Base-by-base conservation (phyloP, 1,284 basidiomycete species). In the Exobasidium rhododendri region DNA sequence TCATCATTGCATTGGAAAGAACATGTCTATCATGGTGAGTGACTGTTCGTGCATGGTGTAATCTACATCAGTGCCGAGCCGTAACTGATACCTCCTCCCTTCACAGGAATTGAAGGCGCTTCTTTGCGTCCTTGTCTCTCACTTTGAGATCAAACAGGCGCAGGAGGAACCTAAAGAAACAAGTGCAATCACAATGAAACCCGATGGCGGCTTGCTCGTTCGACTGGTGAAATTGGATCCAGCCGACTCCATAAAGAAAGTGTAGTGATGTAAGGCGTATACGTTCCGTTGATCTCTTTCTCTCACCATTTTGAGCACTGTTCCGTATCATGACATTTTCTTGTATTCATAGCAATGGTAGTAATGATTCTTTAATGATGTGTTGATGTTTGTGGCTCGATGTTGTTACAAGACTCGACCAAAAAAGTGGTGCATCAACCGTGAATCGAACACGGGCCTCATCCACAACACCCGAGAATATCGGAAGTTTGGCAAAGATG, bases 101-200 rank as follows among this genome's bases (percentile, higher is more conserved):
- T 17, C 35, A 14, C 47, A 50, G 26, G 72, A 74, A 64, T 68
- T 74, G 62, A 72, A 73, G 63, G 65, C 66, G 2, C 58, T 67
- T 26, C 57, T 70, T 26, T 70, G 65, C 62, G 60, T 68, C 24
- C 46, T 74, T n/a, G 62, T 74, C 17, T 56, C 65, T 56, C 68
- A 71, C 58, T 74, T 74, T 62, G 59, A 61, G 28, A 70, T 74
- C 17, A 26, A 65, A 70, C 43, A 63, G 60, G 30, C 32, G 63
- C 28, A 59, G 53, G 22, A 59, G 60, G 45, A 64, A 69, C 5
- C 67, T 70, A 44, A 62, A 49, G 68, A 68, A 64, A 67, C 65
- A 28, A 65, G 68, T 10, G 45, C 68, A 52, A 73, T 73, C 54
- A 73, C 71, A 20, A 71, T 71, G 71, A 69, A 70, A 63, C 71